These are phyloP conservation scores for Aspergillus pseudoterreus DNA, from an alignment of 2,329 filamentous ascomycete genomes.

Conservation along the genomic window DNA sequence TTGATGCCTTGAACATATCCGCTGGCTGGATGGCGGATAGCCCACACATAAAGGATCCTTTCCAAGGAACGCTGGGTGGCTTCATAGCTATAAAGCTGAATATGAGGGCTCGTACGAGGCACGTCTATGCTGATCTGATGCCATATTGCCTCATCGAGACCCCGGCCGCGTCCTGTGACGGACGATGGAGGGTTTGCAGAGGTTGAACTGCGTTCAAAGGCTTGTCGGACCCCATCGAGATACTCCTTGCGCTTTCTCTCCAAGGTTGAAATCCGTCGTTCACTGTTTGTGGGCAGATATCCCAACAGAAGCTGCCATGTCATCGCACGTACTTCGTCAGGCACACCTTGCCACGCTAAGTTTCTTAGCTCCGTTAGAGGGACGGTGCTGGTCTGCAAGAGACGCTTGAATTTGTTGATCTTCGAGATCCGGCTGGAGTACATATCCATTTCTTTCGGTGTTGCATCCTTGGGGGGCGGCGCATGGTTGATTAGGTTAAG, in stretches of 20 bases:
- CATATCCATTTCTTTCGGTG: conserved; percentile 78
- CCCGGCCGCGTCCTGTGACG: conserved; percentile 58
- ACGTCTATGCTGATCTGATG: conserved; percentile 99
- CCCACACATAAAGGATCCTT: conserved; percentile 95
- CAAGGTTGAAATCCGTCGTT: conserved; percentile 81
- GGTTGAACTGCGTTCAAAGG: conserved; percentile 54
- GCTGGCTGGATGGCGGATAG: conserved; percentile 92
- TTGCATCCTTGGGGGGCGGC: conserved; percentile 66
- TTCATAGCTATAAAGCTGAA: conserved; percentile 92
- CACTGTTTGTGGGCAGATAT: conserved; percentile 94
- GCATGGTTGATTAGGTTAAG: conserved; percentile 91
- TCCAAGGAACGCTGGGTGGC: conserved; percentile 92
- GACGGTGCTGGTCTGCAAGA: conserved; percentile 88
- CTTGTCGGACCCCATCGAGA: conserved; percentile 76
- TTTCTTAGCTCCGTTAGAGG: conserved; percentile 77
- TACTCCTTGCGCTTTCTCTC: conserved; percentile 97
- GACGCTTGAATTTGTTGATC: conserved; percentile 98
- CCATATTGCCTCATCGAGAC: conserved; percentile 96
- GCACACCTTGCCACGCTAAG: conserved; percentile 89
- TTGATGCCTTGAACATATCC: conserved; percentile 99
- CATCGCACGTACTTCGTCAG: conserved; percentile 93
- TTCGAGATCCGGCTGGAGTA: conserved; percentile 83
- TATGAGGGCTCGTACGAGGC: conserved; percentile 90
- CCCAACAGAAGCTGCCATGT: conserved; percentile 97
- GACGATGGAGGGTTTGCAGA: conserved; percentile 41